Evolutionary conservation across 2,329 filamentous ascomycete species (phyloP), one percentile per base, ranked within the genome.

Genomic region (Clarireedia paspali): DNA sequence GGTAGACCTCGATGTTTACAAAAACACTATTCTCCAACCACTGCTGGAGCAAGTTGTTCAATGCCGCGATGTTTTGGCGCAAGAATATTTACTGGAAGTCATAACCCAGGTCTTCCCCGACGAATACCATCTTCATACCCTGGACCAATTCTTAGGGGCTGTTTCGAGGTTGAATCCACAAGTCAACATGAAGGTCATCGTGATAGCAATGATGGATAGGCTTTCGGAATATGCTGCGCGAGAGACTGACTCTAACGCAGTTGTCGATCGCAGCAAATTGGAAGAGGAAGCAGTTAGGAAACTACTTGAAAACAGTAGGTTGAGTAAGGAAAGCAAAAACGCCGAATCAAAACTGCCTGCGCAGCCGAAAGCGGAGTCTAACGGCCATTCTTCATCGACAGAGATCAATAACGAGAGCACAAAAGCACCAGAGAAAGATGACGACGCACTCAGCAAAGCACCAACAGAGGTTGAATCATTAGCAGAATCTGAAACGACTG

Each of bases 71-170:
- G 91, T 99, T 14, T 76, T 99, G 60, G 94, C 94, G 36, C 94
- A 99, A 70, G 94, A 99, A 71, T 99, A 99, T 73, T 81, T 99
- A 12, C 77, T 99, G 50, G 94, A 99, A 79, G 94, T 99, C 60
- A 95, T 99, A 63, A 99, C 92, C 5, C 95, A 99, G 72, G 94
- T 97, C 52, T 99, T 99, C 75, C 94, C 94, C 0, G 94, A 99
- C 73, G 94, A 99, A 69, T 99, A 92, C 70, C 95, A 99, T 72
- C 82, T 99, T 23, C 91, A 99, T 70, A 99, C 94, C 0, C 82
- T 99, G 34, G 94, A 97, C 68, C 88, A 96, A 69, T 89, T 99
- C 70, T 83, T 99, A 36, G 94, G 88, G 7, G 94, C 94, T 6
- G 95, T 96, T 36, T 90, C 92, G 14, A 81, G 92, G 57, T 78